Conservation (phyloP, 495 filamentous ascomycete species). For the Letharia columbiana region DNA sequence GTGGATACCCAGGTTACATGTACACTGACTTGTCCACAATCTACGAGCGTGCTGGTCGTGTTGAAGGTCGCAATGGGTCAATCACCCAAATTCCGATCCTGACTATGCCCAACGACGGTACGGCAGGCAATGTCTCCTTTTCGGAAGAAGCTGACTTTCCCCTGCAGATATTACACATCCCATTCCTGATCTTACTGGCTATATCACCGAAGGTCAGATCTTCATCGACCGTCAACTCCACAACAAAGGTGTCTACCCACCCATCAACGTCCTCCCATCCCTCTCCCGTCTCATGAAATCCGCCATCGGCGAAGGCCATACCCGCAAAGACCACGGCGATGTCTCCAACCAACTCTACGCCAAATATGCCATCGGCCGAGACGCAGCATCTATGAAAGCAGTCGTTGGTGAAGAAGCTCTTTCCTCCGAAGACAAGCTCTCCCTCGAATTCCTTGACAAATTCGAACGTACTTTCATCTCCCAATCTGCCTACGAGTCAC, state of each 20-base stretch:
- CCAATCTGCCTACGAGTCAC: constrained; percentile 84
- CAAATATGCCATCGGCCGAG: constrained; percentile 98
- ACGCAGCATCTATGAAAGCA: constrained; percentile 96
- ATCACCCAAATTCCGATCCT: constrained; percentile 99
- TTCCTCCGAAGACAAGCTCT: constrained; percentile 91
- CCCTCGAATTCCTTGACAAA: constrained; percentile 95
- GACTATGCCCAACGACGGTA: constrained; percentile 98
- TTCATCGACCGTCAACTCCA: constrained; percentile 90
- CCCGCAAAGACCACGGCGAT: constrained; percentile 91
- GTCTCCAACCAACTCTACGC: constrained; percentile 99
- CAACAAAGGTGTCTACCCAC: constrained; percentile 96
- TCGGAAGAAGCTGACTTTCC: constrained; percentile 20
- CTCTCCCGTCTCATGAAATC: constrained; percentile 99
- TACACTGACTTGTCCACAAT: constrained; percentile 99
- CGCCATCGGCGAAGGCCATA: constrained; percentile 93
- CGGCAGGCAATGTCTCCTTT: constrained; percentile 12
- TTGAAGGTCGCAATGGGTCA: constrained; percentile 91
- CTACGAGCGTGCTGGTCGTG: constrained; percentile 98
- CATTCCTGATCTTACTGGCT: constrained; percentile 96
- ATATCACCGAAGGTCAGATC: constrained; percentile 98
- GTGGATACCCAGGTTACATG: constrained; percentile 99
- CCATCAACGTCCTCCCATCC: constrained; percentile 97
- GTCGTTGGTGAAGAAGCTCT: constrained; percentile 97
- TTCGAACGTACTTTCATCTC: constrained; percentile 91
- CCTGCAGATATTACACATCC: constrained; percentile 89